These are phyloP conservation scores for Hypoxylon rickii DNA, from an alignment of 495 filamentous ascomycete species.

Conservation along the genomic window DNA sequence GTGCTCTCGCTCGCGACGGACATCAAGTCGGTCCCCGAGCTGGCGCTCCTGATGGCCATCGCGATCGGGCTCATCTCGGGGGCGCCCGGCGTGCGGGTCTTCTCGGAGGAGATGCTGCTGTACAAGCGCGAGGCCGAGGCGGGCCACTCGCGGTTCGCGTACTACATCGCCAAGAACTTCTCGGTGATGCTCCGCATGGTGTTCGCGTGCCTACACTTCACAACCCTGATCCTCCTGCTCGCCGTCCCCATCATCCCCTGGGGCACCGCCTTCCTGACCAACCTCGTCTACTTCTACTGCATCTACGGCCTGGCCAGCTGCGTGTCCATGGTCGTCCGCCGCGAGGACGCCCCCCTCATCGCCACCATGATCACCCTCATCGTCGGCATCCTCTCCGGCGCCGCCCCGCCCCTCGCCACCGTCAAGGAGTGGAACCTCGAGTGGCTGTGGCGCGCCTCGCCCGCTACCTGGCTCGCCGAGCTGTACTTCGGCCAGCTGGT, in stretches of 20 bases:
- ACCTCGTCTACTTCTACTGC: constrained; percentile 61
- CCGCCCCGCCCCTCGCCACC: constrained; percentile 51
- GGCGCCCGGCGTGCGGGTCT: constrained; percentile 58
- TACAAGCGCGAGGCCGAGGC: constrained; percentile 57
- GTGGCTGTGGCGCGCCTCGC: constrained; percentile 59
- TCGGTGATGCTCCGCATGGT: constrained; percentile 53
- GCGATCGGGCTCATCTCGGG: constrained; percentile 59
- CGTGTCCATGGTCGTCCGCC: constrained; percentile 52
- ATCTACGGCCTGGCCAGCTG: constrained; percentile 60
- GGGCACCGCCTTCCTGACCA: constrained; percentile 47
- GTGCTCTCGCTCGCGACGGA: constrained; percentile 57
- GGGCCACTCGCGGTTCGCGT: constrained; percentile 59
- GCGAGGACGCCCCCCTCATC: constrained; percentile 54
- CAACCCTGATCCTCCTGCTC: constrained; percentile 54
- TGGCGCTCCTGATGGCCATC: constrained; percentile 55
- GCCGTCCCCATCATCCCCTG: constrained; percentile 55
- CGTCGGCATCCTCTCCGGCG: constrained; percentile 54
- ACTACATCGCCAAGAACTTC: constrained; percentile 61
- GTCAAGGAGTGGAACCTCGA: constrained; percentile 57
- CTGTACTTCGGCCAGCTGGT: constrained; percentile 57
- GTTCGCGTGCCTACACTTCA: constrained; percentile 60
- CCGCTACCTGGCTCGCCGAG: constrained; percentile 62
- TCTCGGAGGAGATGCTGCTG: constrained; percentile 61
- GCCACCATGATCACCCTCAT: constrained; percentile 54
- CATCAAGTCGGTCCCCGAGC: constrained; percentile 51